Conservation (phyloP, 352 stramenopile species). For the Aphanomyces cochlioides region DNA sequence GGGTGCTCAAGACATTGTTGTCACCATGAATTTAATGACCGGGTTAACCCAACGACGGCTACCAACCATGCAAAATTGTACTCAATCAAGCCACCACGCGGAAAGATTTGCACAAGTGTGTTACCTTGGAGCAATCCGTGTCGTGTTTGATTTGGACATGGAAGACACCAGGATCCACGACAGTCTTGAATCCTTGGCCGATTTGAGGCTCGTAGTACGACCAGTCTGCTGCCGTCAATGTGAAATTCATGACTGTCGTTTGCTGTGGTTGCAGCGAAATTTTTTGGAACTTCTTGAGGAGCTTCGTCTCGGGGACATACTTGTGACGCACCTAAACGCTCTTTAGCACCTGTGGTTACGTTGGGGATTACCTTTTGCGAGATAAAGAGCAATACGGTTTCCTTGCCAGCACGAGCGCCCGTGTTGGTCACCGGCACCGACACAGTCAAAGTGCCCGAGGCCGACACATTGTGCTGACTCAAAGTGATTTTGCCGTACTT, state of each 20-base stretch:
- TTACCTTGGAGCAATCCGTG: conserved; percentile 51
- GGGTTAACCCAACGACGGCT: too few species aligned
- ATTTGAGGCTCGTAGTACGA: conserved; percentile 62
- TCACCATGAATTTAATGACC: too few species aligned
- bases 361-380: conserved; percentile 43
- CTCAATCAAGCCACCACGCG: not conserved
- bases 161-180: conserved; percentile 66
- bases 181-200: conserved; percentile 49
- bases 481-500: conserved; percentile 49
- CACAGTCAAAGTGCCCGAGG: conserved; percentile 38
- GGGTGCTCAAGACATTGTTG: too few species aligned
- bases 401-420: conserved; percentile 51
- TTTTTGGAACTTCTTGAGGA: conserved; percentile 75
- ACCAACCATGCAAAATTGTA: too few species aligned
- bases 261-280: conserved; percentile 50
- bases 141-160: conserved; percentile 63
- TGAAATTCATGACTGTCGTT: conserved; percentile 38
- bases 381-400: conserved; percentile 76
- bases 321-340: conserved; percentile 6
- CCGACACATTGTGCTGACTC: conserved; percentile 39
- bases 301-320: conserved; percentile 69
- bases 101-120: conserved; percentile 49
- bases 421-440: conserved; percentile 71
- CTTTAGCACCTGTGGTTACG: conserved; percentile 34
- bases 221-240: conserved; percentile 51